A percentile compares a stretch with the other conserved stretches of the same genome.
Evolutionary conservation across 106 monocot species (phyloP).

Genomic region (Chionographis japonica): DNA sequence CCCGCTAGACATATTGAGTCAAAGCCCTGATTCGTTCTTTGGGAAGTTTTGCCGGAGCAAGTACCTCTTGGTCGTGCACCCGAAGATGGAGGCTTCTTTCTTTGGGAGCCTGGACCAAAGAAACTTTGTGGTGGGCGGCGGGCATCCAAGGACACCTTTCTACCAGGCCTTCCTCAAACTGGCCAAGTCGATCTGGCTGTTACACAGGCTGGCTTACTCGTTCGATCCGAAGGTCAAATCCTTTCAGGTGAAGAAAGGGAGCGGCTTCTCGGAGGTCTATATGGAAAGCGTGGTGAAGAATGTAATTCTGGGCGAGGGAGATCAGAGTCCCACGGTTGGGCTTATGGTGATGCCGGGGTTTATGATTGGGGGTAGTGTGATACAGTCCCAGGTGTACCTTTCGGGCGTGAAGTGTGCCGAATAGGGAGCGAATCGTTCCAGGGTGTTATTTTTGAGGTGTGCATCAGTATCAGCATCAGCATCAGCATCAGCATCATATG

Average conservation of each 20-base stretch:
- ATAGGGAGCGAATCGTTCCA: slow-evolving; percentile 7
- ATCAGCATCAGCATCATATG: too few species aligned
- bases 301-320: slow-evolving; percentile 24
- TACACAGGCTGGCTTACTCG: slow-evolving; percentile 70
- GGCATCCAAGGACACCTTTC: slow-evolving; percentile 88
- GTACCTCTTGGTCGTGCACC: slow-evolving; percentile 54
- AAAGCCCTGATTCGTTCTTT: slow-evolving; percentile 79
- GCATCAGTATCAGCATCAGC: too few species aligned
- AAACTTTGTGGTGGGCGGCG: slow-evolving; percentile 53
- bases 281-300: slow-evolving; percentile 76
- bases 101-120: slow-evolving; percentile 89
- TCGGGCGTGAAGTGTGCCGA: slow-evolving; percentile 50
- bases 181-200: slow-evolving; percentile 69
- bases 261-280: slow-evolving; percentile 58
- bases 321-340: slow-evolving; percentile 49
- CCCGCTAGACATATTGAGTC: slow-evolving; percentile 68
- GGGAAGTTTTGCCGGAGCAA: slow-evolving; percentile 75
- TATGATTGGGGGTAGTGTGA: slow-evolving; percentile 53
- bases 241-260: slow-evolving; percentile 64
- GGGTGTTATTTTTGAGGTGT: slow-evolving; percentile 2
- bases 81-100: slow-evolving; percentile 78
- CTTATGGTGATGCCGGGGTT: slow-evolving; percentile 93
- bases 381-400: slow-evolving; percentile 70
- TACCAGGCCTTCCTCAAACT: slow-evolving; percentile 79
- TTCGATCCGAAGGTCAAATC: slow-evolving; percentile 66